These are phyloP conservation scores for Ophiognomonia clavigignenti-juglandacearum DNA, from an alignment of 2,329 filamentous ascomycete genomes.

Conservation along the genomic window DNA sequence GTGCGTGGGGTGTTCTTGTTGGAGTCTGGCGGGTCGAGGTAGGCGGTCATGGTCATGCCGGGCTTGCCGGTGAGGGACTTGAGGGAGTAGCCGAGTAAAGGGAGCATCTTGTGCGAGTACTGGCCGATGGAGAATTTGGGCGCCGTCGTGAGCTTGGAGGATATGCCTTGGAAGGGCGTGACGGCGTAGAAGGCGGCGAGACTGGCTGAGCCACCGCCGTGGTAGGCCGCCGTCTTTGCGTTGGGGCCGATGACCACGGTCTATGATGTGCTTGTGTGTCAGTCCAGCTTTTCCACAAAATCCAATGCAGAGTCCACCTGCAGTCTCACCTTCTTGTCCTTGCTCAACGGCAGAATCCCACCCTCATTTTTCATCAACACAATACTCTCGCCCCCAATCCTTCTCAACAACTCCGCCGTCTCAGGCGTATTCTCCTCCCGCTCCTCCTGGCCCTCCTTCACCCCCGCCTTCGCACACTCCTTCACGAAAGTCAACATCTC, in stretches of 20 bases:
- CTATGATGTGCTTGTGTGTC: slow-evolving; percentile 17
- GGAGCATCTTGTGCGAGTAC: slow-evolving; percentile 61
- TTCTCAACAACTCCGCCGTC: slow-evolving; percentile 58
- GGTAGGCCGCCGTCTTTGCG: slow-evolving; percentile 50
- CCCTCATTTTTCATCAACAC: slow-evolving; percentile 71
- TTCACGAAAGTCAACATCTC: slow-evolving; percentile 57
- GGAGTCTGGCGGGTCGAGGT: slow-evolving; percentile 52
- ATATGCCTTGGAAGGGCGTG: slow-evolving; percentile 68
- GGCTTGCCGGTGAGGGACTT: slow-evolving; percentile 46
- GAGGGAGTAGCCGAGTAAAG: slow-evolving; percentile 49
- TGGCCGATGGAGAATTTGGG: slow-evolving; percentile 54
- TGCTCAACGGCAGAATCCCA: slow-evolving; percentile 57
- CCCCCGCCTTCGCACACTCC: slow-evolving; percentile 45
- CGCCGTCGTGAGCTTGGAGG: slow-evolving; percentile 38
- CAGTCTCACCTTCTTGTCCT: slow-evolving; percentile 47
- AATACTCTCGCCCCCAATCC: slow-evolving; percentile 63
- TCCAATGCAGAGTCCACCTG: background rate
- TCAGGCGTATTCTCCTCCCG: slow-evolving; percentile 53
- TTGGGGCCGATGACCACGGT: slow-evolving; percentile 55
- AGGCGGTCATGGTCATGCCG: slow-evolving; percentile 60
- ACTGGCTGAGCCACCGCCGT: slow-evolving; percentile 63
- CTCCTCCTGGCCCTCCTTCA: slow-evolving; percentile 52
- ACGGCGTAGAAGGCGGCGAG: slow-evolving; percentile 61
- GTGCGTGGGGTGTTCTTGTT: slow-evolving; percentile 37
- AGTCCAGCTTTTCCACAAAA: background rate